phyloP scores from a whole-genome alignment of 805 yeast species.

The Metschnikowia lochheadii region DNA sequence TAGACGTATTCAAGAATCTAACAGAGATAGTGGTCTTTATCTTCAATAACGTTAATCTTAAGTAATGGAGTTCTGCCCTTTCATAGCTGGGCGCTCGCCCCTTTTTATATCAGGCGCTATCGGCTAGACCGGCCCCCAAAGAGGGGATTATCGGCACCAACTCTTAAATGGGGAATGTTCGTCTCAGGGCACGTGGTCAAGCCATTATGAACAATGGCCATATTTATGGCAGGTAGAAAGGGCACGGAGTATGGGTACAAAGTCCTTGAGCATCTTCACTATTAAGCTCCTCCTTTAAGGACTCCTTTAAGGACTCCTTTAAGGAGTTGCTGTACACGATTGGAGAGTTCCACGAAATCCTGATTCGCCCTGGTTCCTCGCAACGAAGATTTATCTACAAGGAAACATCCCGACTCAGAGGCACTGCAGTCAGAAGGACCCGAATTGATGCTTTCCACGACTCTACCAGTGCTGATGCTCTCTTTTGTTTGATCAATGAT shows the following conservation, averaged over 20 bases:
- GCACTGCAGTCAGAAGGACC: conserved; percentile 11
- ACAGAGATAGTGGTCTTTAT: no score
- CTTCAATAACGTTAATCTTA: no score
- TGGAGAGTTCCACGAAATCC: conserved; percentile 15
- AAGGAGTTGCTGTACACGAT: conserved; percentile 16
- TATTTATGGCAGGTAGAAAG: conserved; percentile 29
- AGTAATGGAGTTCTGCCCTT: no score
- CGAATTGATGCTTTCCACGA: conserved; percentile 13
- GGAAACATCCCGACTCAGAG: conserved; percentile 1
- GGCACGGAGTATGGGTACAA: conserved; percentile 21
- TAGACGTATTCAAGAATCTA: no score
- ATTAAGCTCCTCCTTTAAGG: conserved; percentile 16
- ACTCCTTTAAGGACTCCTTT: no score
- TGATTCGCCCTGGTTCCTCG: conserved; percentile 9
- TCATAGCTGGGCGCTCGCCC: no score
- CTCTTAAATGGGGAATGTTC: no score
- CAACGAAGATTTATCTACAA: conserved; percentile 6
- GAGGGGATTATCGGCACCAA: no score
- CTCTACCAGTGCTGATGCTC: conserved; percentile 3
- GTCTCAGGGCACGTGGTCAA: no score
- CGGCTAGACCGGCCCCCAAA: no score
- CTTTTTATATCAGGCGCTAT: no score
- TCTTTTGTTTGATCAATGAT: conserved; percentile 7
- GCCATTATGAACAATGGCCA: conserved; percentile 47
- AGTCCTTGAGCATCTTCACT: conserved; percentile 21